phyloP scores from a whole-genome alignment of 306 rosid species.

The Begonia peltatifolia region DNA sequence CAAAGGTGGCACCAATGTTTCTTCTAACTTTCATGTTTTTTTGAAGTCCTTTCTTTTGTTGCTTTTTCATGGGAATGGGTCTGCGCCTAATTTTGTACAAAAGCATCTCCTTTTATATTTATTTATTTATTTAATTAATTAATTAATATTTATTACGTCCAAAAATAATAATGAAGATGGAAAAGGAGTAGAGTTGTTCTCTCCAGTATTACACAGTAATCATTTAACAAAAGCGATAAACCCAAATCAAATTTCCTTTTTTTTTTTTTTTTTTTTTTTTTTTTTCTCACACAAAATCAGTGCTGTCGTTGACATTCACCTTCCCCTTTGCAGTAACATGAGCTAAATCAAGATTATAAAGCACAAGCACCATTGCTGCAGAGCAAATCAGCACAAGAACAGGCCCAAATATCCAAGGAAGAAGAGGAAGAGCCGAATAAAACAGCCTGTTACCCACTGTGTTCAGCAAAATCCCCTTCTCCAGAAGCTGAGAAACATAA shows the following conservation, averaged over 20 bases:
- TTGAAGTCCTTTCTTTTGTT: no score
- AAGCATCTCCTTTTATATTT: no score
- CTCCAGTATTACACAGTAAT: no score
- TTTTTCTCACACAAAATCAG: background rate
- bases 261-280: background rate
- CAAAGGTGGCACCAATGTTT: no score
- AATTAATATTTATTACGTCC: no score
- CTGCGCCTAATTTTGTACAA: no score
- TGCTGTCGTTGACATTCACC: background rate
- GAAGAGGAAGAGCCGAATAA: constrained; percentile 21
- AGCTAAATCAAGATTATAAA: constrained; percentile 14
- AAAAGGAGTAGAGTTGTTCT: no score
- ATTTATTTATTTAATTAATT: no score
- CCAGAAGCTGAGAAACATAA: constrained; percentile 12
- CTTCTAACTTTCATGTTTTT: no score
- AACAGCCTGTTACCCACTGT: constrained; percentile 24
- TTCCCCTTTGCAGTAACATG: background rate
- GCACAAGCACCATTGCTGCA: constrained; percentile 12
- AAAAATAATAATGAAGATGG: no score
- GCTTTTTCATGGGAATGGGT: no score
- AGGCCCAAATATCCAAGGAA: constrained; percentile 31
- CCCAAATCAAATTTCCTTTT: constrained; percentile 11
- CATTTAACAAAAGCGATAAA: no score
- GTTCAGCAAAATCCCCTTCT: constrained; percentile 9
- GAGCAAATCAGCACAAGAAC: constrained; percentile 16